Conservation (phyloP, 371 early-diverging fungal genomes). For the Furculomyces boomerangus region DNA sequence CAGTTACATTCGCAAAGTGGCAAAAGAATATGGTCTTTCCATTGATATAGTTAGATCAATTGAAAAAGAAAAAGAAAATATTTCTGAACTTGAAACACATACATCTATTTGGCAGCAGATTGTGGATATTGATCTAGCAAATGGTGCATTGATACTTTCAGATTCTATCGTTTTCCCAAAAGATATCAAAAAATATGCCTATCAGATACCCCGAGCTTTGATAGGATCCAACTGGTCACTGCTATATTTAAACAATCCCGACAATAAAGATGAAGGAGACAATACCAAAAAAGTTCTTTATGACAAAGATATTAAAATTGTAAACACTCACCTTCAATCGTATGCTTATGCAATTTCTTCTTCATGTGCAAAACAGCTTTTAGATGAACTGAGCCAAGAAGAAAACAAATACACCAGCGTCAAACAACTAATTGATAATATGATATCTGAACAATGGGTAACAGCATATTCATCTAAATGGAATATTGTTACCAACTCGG, state of each 20-base stretch:
- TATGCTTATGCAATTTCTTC: not conserved
- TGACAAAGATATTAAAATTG: not conserved
- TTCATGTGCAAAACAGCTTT: not conserved
- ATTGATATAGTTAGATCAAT: not conserved
- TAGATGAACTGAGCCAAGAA: too few relatives aligned
- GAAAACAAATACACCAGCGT: too few relatives aligned
- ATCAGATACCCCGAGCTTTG: not conserved
- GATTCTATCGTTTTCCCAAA: not conserved
- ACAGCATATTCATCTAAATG: too few relatives aligned
- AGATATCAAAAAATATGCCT: not conserved
- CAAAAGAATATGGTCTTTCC: not conserved
- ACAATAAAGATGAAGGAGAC: not conserved
- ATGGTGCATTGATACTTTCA: not conserved
- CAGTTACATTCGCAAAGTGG: not conserved
- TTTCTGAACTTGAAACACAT: not conserved
- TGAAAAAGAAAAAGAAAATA: not conserved
- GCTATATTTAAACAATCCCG: not conserved
- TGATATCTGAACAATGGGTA: too few relatives aligned
- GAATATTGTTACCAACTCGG: too few relatives aligned
- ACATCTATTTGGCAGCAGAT: not conserved
- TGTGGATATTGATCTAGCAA: not conserved
- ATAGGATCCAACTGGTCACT: not conserved
- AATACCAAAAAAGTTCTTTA: not conserved
- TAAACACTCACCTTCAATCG: not conserved
- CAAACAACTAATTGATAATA: too few relatives aligned